A percentile compares a stretch with the other conserved stretches of the same genome.
These are phyloP conservation scores for Podila epigama DNA, from an alignment of 192 early-diverging fungal genomes.

Conservation along the genomic window DNA sequence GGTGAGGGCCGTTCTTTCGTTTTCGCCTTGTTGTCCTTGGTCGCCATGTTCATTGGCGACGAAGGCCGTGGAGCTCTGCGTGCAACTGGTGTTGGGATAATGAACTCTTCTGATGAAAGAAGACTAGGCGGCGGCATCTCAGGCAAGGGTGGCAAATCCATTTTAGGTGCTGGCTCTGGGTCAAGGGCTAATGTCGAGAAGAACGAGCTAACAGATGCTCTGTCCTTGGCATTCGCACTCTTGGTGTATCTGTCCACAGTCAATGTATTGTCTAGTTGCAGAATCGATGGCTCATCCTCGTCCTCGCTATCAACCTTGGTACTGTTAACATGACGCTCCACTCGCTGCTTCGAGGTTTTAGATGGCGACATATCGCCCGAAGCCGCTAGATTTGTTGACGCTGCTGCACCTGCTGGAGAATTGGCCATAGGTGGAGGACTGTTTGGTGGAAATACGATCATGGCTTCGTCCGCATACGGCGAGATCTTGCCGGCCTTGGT, in stretches of 20 bases:
- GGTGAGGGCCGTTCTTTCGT: neutral
- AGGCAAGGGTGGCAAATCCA: neutral
- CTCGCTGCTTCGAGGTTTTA: neutral
- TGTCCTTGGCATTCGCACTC: conserved; percentile 7
- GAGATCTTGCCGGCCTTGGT: neutral
- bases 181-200: conserved; percentile 26
- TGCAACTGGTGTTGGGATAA: conserved; percentile 36
- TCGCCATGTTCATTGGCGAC: neutral
- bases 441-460: conserved; percentile 17
- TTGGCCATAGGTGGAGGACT: conserved; percentile 6
- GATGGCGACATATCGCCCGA: neutral
- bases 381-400: too few relatives aligned
- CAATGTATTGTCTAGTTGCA: conserved; percentile 15
- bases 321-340: neutral
- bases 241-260: conserved; percentile 21
- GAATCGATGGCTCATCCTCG: conserved; percentile 22
- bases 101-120: conserved; percentile 18
- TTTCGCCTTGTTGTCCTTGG: neutral
- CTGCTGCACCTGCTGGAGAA: neutral
- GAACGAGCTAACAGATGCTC: conserved; percentile 37
- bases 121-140: conserved; percentile 5
- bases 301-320: neutral
- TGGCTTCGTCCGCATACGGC: conserved; percentile 36
- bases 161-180: conserved; percentile 13
- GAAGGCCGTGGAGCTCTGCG: conserved; percentile 9